Evolutionary conservation across 2,329 filamentous ascomycete genomes (phyloP).

Genomic region (Fusarium subtropicale): DNA sequence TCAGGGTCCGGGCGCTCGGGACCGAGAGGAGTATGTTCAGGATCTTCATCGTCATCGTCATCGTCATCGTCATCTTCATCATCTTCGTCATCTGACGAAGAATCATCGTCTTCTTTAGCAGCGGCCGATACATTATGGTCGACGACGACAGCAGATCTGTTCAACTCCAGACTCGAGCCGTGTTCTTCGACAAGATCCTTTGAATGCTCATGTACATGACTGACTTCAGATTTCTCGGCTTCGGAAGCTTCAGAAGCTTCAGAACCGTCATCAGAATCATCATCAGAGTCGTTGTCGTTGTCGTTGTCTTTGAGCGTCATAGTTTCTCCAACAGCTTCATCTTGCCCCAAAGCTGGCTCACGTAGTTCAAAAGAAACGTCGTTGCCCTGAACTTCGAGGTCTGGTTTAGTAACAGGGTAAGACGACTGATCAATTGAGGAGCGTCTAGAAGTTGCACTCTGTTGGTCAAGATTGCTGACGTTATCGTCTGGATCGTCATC

Average conservation of each 20-base stretch:
- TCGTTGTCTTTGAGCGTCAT: conserved; percentile 3
- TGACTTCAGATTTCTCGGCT: neutral
- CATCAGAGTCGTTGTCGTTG: conserved; percentile 4
- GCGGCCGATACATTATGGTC: neutral
- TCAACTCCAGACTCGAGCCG: neutral
- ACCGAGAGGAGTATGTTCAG: conserved; percentile 15
- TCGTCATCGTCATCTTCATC: neutral
- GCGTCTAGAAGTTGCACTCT: conserved; percentile 3
- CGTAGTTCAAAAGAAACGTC: neutral
- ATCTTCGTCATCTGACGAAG: conserved; percentile 1
- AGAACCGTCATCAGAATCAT: neutral
- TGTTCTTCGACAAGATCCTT: neutral
- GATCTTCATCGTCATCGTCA: neutral
- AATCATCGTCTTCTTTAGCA: neutral
- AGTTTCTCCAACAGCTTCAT: neutral
- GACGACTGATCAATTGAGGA: conserved; percentile 1
- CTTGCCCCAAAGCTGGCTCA: neutral
- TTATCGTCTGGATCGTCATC: conserved; percentile 4
- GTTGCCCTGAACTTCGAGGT: conserved; percentile 5
- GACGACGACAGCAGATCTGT: neutral
- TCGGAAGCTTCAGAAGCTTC: neutral
- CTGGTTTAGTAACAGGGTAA: neutral
- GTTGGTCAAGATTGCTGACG: neutral
- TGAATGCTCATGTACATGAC: neutral
- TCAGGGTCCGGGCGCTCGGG: neutral